Base-by-base conservation (phyloP, 257 asterid species). In the Gentiana straminea region DNA sequence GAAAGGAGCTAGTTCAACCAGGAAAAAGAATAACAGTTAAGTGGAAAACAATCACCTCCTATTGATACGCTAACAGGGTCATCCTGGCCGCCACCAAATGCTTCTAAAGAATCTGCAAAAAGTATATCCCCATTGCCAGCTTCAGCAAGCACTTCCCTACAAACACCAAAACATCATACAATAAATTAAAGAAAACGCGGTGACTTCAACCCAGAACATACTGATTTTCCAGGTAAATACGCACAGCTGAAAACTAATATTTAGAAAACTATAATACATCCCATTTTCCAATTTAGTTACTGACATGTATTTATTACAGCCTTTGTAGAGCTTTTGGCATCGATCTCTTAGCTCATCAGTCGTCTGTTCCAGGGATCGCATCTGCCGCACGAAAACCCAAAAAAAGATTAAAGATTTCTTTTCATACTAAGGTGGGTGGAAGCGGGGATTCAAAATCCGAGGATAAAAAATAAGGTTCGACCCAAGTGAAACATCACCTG, bases 21-120 rank as follows among this genome's bases (percentile, higher is more conserved):
- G 45, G 45, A 39, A 39, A 4, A 39, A 39, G 8, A 1, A 4
- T 8, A 39, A 8, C 8, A 39, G 45, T 8, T 24, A 24, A 39
- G 45, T 8, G 8, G 9, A 41, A 41, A 41, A 41, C 8, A 41
- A 41, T 41, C 62, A 84, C 97, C 98, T 81, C 98, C 98, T 5
- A 91, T 68, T 7, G 98, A 84, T 50, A 87, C 93, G 8, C 97
- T 88, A 43, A 91, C 77, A 63, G 94, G 94, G 70, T 91, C 98
- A 63, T 91, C 98, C 54, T 78, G 84, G 60, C 88, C 95, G 67
- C 95, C 98, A 63, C 90, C 91, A 73, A 91, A 91, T 56, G 94
- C 87, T 76, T 91, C 98, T 73, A 90, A 62, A 49, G 95, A 75
- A 62, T 86, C 92, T 4, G 91, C 98, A 68, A 90, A 90, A 68